A percentile compares a stretch with the other conserved stretches of the same genome.
Evolutionary conservation across 1,284 basidiomycete species (phyloP).

Genomic region (Pholiota adiposa): DNA sequence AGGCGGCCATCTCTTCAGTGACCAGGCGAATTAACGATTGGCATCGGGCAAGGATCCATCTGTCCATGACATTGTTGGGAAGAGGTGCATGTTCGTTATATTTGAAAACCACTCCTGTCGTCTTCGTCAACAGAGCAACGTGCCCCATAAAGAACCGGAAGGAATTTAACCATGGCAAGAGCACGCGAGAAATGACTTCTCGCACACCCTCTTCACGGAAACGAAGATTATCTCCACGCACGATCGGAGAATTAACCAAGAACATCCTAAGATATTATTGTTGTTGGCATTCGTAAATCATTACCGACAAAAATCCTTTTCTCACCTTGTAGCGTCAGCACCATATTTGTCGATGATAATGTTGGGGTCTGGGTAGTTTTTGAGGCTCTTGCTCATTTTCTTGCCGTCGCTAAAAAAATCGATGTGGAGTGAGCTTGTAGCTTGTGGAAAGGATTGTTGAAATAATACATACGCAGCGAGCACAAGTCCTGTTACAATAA

Average conservation of each 20-base stretch:
- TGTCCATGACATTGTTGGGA: conserved; percentile 96
- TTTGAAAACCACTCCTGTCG: conserved; percentile 78
- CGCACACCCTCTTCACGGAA: conserved; percentile 99
- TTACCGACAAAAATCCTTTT: not conserved
- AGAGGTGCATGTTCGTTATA: conserved; percentile 89
- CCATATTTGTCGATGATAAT: conserved; percentile 92
- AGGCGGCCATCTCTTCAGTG: conserved; percentile 94
- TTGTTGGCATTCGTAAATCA: not conserved
- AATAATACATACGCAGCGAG: conserved; percentile 77
- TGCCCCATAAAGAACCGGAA: conserved; percentile 99
- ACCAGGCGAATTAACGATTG: conserved; percentile 96
- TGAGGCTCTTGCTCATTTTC: conserved; percentile 99
- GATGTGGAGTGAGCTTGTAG: not conserved
- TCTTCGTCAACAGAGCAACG: conserved; percentile 87
- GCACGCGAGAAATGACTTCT: conserved; percentile 93
- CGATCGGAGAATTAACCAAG: conserved; percentile 98
- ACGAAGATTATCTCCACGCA: conserved; percentile 95
- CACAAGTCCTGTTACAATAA: conserved; percentile 96
- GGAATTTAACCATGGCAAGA: conserved; percentile 98
- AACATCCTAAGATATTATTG: conserved; percentile 89
- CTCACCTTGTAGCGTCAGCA: conserved; percentile 91
- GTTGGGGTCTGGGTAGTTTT: conserved; percentile 98
- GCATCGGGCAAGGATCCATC: conserved; percentile 97
- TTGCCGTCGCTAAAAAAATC: conserved; percentile 83
- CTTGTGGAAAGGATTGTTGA: not conserved